Evolutionary conservation across 1,139 yeast species (phyloP).

Genomic region (Nadsonia commutata): DNA sequence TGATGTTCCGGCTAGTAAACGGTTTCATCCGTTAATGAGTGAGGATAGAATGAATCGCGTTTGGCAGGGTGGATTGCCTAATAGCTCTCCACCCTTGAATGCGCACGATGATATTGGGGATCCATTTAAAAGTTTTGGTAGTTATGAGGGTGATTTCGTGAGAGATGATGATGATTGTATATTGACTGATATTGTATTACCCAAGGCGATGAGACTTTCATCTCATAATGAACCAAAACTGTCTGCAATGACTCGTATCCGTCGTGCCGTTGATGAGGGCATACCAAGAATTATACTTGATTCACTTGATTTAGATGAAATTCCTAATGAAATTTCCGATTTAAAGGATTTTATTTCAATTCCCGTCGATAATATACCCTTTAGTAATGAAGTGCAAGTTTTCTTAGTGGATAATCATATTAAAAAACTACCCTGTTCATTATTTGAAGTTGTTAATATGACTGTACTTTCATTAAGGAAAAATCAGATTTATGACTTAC

Average conservation of each 20-base stretch:
- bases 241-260: not conserved
- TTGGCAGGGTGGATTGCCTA: not conserved
- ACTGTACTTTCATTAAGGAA: conserved; percentile 39
- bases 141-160: not conserved
- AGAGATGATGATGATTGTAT: not conserved
- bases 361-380: not conserved
- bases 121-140: not conserved
- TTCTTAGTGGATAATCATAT: conserved; percentile 37
- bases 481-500: conserved; percentile 35
- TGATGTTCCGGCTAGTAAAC: not conserved
- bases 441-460: conserved; percentile 38
- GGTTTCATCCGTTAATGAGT: too few species aligned
- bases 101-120: too few species aligned
- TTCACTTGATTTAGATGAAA: conserved; percentile 26
- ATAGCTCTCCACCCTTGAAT: not conserved
- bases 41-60: too few species aligned
- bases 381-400: conserved; percentile 27
- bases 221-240: not conserved
- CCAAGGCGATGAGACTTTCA: not conserved
- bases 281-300: conserved; percentile 28
- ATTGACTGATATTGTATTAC: not conserved
- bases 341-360: conserved; percentile 30
- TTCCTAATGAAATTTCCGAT: conserved; percentile 45
- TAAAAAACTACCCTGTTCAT: conserved; percentile 31
- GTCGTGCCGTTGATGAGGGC: not conserved